Conservation (phyloP, 305 asterid genomes). For the Galium porrigens region DNA sequence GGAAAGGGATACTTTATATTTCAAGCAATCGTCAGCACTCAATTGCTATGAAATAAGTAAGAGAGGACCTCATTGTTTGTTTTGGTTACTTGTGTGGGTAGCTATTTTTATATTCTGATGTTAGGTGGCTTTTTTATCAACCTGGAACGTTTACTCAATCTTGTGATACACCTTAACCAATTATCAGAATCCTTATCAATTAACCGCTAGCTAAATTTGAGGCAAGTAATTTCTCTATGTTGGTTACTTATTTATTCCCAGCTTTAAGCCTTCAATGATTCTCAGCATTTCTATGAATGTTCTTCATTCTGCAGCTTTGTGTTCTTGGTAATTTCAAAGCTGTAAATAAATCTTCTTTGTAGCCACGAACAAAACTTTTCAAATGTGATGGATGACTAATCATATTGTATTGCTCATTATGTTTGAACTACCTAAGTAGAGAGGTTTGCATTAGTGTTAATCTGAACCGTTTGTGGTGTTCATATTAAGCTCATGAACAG, state of each 20-base stretch:
- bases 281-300: not conserved
- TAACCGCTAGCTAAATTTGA: conserved; percentile 80
- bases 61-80: not conserved
- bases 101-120: not conserved
- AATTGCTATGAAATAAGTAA: not conserved
- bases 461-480: no score
- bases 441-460: no score
- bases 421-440: conserved; percentile 8
- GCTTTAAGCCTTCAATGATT: not conserved
- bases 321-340: conserved; percentile 91
- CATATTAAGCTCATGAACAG: no score
- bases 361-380: no score
- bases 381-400: no score
- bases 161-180: conserved; percentile 16
- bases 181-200: conserved; percentile 48
- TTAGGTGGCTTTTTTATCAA: not conserved
- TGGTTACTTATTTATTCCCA: not conserved
- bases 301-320: conserved; percentile 31
- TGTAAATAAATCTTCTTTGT: no score
- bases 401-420: no score
- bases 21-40: not conserved
- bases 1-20: not conserved
- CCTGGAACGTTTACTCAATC: not conserved
- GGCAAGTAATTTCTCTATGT: conserved; percentile 23
- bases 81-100: not conserved